Base-by-base conservation (phyloP, 306 rosid species). In the Trifolium dubium region DNA sequence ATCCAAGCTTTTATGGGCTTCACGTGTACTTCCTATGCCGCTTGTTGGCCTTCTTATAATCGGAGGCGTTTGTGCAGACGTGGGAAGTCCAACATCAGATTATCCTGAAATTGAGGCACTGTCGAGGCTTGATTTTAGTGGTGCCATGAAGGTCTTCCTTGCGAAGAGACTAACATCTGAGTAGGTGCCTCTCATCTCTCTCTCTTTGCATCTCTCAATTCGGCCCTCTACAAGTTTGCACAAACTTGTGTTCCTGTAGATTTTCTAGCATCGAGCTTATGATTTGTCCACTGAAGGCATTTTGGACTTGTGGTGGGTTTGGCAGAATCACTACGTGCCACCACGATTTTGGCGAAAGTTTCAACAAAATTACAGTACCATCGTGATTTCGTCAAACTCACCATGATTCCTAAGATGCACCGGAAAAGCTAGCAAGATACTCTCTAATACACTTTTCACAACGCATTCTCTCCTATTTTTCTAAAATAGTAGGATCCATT, bases 21-120 rank as follows among this genome's bases (percentile, higher is more conserved):
- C 98, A 10, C 94, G 93, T 40, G 91, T 89, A 60, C 97, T 94
- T 80, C 98, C 97, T 19, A 94, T 94, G 98, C 98, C 98, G 13
- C 95, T 94, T 10, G 88, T 94, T 46, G 98, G 98, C 72, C 92
- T 91, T 58, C 81, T 94, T 56, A 83, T 94, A 58, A 94, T 94
- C 50, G 94, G 87, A 51, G 63, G 92, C 41, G 83, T 94, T 46
- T 91, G 97, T 82, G 88, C 92, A 23, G 95, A 94, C 62, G 79
- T 55, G 0, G 95, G 85, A 67, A 92, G 73, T 77, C 87, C 76
- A 81, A 80, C 88, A 64, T 88, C 96, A 28, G 88, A 90, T 64
- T 94, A 84, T 81, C 96, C 96, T 47, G 99, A 94, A 80, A 73
- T 94, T 19, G 96, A 94, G 83, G 99, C 99, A 60, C 73, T 94